These are phyloP conservation scores for Xylaria sp. DNA, from an alignment of 2,329 filamentous ascomycete species.

Conservation along the genomic window DNA sequence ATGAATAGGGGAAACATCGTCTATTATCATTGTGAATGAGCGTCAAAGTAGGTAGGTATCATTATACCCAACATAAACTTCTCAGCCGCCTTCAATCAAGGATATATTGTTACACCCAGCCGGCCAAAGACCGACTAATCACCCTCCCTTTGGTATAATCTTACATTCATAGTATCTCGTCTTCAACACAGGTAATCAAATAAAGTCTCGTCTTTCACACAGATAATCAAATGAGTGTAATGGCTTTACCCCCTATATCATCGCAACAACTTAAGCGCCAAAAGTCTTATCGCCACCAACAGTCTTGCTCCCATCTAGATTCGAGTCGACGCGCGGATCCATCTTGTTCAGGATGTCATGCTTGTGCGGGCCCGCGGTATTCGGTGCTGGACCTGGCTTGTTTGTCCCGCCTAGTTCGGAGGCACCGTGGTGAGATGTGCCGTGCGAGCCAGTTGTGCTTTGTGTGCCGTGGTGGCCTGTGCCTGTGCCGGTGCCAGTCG, in stretches of 20 bases:
- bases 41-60: too few relatives aligned
- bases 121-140: neutral
- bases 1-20: neutral
- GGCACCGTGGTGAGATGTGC: conserved; percentile 19
- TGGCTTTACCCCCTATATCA: conserved; percentile 28
- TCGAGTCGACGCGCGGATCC: conserved; percentile 51
- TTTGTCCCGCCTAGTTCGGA: conserved; percentile 23
- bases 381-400: conserved; percentile 36
- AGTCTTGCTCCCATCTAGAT: conserved; percentile 51
- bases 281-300: conserved; percentile 48
- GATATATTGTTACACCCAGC: neutral
- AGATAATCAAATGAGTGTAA: too few relatives aligned
- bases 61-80: too few relatives aligned
- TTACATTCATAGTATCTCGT: neutral
- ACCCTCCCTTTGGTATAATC: neutral
- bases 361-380: conserved; percentile 49
- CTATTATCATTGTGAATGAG: neutral
- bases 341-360: conserved; percentile 49
- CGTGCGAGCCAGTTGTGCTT: conserved; percentile 23
- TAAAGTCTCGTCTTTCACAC: too few relatives aligned
- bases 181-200: too few relatives aligned
- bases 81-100: too few relatives aligned
- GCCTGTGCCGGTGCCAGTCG: too few relatives aligned
- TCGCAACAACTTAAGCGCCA: conserved; percentile 37
- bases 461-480: conserved; percentile 20